Conservation (phyloP, 139 green algal genomes). For the Chlamydomonas sp. region DNA sequence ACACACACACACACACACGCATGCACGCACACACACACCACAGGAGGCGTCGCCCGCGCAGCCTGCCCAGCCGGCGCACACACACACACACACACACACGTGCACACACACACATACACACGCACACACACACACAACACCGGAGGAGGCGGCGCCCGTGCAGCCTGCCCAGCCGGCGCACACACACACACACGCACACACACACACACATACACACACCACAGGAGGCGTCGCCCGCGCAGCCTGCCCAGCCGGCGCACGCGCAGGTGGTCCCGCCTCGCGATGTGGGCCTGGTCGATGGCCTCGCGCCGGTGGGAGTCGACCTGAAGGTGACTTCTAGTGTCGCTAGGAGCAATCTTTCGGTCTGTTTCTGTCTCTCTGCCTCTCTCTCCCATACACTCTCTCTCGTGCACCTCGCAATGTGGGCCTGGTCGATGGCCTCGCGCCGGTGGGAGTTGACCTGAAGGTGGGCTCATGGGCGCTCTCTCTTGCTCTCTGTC, state of each 20-base stretch:
- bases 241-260: not conserved
- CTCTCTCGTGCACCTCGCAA: not conserved
- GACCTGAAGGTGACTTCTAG: too few relatives aligned
- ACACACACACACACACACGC: not conserved
- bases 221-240: not conserved
- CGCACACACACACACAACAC: not conserved
- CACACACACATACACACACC: conserved; percentile 2
- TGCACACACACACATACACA: not conserved
- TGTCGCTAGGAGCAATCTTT: not conserved
- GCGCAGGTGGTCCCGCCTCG: not conserved
- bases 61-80: not conserved
- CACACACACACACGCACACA: not conserved
- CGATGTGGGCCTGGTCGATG: not conserved
- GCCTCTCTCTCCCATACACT: not conserved
- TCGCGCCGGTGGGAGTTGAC: not conserved
- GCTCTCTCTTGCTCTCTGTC: too few relatives aligned
- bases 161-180: too few relatives aligned
- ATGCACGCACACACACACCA: not conserved
- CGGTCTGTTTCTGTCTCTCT: too few relatives aligned
- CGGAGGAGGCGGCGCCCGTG: not conserved
- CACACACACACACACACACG: conserved; percentile 1
- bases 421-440: not conserved
- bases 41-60: not conserved
- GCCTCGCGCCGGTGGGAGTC: not conserved
- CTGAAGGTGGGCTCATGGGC: too few relatives aligned